phyloP scores from a whole-genome alignment of 2,329 filamentous ascomycete genomes.

The Tolypocladium endophyticum region DNA sequence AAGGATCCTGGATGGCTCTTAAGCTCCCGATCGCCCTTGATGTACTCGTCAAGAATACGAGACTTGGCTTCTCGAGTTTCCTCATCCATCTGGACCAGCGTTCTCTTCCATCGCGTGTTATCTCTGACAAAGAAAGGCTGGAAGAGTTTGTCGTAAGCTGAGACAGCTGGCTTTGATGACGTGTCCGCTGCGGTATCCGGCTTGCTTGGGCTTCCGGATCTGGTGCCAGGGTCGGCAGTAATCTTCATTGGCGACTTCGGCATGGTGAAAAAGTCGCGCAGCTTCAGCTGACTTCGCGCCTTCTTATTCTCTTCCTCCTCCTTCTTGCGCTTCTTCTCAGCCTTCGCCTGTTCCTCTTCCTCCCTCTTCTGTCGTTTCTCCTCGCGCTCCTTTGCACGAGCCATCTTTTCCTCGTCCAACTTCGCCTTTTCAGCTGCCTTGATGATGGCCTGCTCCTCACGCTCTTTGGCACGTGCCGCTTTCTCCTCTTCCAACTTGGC shows the following conservation, averaged over 20 bases:
- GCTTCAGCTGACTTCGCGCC: constrained; percentile 34
- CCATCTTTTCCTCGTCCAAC: constrained; percentile 27
- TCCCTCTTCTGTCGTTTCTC: constrained; percentile 30
- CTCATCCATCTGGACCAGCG: constrained; percentile 46
- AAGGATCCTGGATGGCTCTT: constrained; percentile 27
- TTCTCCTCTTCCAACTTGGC: constrained; percentile 30
- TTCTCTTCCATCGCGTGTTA: constrained; percentile 59
- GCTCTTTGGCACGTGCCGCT: constrained; percentile 22
- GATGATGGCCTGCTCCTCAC: constrained; percentile 21
- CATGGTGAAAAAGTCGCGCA: constrained; percentile 36
- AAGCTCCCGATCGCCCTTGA: constrained; percentile 29
- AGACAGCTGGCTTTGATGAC: constrained; percentile 13
- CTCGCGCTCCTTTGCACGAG: constrained; percentile 25
- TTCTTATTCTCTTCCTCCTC: constrained; percentile 40
- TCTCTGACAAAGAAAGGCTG: constrained; percentile 71
- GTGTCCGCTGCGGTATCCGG: constrained; percentile 6
- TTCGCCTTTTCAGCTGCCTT: constrained; percentile 24
- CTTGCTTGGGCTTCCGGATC: constrained; percentile 18
- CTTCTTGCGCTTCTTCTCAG: constrained; percentile 37
- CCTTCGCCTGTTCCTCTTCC: constrained; percentile 27
- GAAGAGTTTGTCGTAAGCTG: constrained; percentile 61
- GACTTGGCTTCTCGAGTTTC: constrained; percentile 43
- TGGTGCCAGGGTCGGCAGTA: constrained; percentile 18
- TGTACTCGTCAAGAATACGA: constrained; percentile 39
- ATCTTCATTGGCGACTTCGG: constrained; percentile 31